These are phyloP conservation scores for Phytophthora nicotianae DNA, from an alignment of 352 stramenopile species.

Conservation along the genomic window DNA sequence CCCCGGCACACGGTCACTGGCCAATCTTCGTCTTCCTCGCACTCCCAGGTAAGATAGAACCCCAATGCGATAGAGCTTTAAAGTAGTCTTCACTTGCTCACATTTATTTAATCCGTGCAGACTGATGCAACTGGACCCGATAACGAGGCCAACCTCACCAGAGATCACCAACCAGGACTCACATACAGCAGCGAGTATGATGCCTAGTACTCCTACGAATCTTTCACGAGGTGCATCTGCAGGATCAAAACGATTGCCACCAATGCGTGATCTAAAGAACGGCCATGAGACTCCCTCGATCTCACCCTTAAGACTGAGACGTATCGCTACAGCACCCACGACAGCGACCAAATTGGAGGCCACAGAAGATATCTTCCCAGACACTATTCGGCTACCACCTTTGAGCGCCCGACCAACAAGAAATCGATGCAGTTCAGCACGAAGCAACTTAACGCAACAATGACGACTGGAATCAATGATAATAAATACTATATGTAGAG, in stretches of 20 bases:
- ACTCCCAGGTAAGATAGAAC: constrained; percentile 25
- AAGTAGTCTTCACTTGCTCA: constrained; percentile 6
- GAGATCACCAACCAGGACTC: constrained; percentile 28
- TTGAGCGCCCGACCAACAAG: constrained; percentile 35
- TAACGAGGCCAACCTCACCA: constrained; percentile 24
- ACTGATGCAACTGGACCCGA: constrained; percentile 45
- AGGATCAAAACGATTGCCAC: constrained; percentile 29
- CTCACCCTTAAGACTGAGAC: constrained; percentile 42
- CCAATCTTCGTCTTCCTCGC: constrained; percentile 15
- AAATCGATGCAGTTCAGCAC: constrained; percentile 12
- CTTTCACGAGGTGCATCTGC: constrained; percentile 31
- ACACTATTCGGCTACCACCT: constrained; percentile 53
- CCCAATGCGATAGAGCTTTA: background rate
- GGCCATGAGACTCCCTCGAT: constrained; percentile 26
- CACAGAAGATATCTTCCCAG: constrained; percentile 24
- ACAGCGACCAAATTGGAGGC: constrained; percentile 24
- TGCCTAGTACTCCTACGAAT: constrained; percentile 8
- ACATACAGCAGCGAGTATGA: too few relatives aligned
- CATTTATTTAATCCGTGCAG: constrained; percentile 19
- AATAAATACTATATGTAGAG: constrained; percentile 46
- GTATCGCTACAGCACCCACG: constrained; percentile 50
- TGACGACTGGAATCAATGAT: constrained; percentile 23
- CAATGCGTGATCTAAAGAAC: constrained; percentile 22
- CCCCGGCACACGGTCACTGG: constrained; percentile 11
- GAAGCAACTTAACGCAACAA: constrained; percentile 14